A percentile compares a stretch with the other conserved stretches of the same genome.
Evolutionary conservation across 164 flowering plant species (phyloP).

Genomic region (Tetrastigma voinierianum): DNA sequence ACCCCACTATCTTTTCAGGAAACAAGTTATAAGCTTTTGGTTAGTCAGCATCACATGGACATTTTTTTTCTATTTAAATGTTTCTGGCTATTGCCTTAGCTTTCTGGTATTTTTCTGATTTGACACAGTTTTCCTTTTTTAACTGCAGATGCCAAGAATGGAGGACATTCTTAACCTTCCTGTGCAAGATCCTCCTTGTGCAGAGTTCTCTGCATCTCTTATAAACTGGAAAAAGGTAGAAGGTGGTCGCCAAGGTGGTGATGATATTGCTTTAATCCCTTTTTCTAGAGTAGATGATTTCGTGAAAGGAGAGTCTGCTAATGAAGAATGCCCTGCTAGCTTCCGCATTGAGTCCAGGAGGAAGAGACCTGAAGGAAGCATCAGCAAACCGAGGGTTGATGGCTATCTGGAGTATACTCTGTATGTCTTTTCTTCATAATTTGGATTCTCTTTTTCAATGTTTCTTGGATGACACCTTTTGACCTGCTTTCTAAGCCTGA

Average conservation of each 20-base stretch:
- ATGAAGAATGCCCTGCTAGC: constrained; percentile 53
- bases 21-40: no score
- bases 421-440: constrained; percentile 27
- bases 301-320: constrained; percentile 56
- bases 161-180: constrained; percentile 61
- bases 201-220: constrained; percentile 49
- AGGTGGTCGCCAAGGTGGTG: constrained; percentile 63
- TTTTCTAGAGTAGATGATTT: constrained; percentile 55
- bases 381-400: constrained; percentile 57
- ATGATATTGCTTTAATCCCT: constrained; percentile 56
- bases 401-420: constrained; percentile 61
- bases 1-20: no score
- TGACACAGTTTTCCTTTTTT: background rate
- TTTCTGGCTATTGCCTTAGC: background rate
- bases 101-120: background rate
- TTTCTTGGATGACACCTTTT: background rate
- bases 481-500: background rate
- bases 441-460: no score
- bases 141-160: constrained; percentile 53
- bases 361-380: constrained; percentile 52
- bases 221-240: constrained; percentile 55
- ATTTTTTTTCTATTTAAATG: background rate
- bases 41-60: background rate
- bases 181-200: constrained; percentile 60
- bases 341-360: constrained; percentile 59